Evolutionary conservation across 2,329 filamentous ascomycete species (phyloP), one percentile per base, ranked within the genome.

Genomic region (Xylaria sp.): DNA sequence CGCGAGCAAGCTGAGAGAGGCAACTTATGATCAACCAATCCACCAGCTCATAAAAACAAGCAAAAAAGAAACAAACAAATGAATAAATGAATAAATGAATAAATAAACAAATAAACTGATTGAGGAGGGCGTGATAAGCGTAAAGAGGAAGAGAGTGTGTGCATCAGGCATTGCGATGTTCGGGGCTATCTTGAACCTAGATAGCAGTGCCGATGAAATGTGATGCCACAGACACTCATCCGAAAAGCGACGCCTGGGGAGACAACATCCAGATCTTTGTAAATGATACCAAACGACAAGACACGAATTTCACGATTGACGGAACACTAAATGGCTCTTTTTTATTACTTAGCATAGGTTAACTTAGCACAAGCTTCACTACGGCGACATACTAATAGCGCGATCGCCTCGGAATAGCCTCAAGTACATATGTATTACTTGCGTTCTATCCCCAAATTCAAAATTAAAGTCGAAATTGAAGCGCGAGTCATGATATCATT

Each of bases 1-100:
- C 85, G 94, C 60, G 94, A 98, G 81, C 95, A 98, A 85, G 93
- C 90, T 54, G 85, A 92, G 80, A 86, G 94, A 65, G 94, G 95
- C 1, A 98, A 97, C 78, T 79, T 97, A 81, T 93, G 81, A 81
- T n/a, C 4, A 32, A 42, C 6, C 6, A 13, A 40, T 10, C 13
- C 2, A 42, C 16, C 40, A n/a, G 18, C 16, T 25, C 6, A 21
- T 42, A 18, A 44, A 18, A 44, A 44, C 4, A 18, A 44, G n/a
- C 2, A 44, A 44, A 2, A 6, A 44, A 44, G 29, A 18, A 44
- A 21, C 2, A 42, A 18, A 1, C 6, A 18, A 44, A 18, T 1
- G 16, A n/a, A 25, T 18, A 29, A 16, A n/a, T 42, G 13, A 44
- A 44, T 4, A 5, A 44, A 44, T 8, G n/a, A 44, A 1, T 18